A percentile compares a stretch with the other conserved stretches of the same genome.
These are phyloP conservation scores for Xanthoconium stramineum DNA, from an alignment of 768 basidiomycete genomes.

Conservation along the genomic window DNA sequence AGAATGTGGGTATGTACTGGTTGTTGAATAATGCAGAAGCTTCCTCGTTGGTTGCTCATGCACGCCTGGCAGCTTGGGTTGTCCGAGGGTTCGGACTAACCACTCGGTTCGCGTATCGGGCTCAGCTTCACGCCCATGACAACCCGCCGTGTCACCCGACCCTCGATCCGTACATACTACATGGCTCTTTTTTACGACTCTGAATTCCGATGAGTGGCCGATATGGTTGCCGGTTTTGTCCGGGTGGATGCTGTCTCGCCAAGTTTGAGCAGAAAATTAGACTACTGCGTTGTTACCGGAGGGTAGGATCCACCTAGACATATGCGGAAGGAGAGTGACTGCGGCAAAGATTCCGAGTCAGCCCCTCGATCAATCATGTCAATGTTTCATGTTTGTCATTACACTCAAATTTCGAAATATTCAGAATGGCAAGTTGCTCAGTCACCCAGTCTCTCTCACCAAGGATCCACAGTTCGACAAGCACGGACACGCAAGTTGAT, in stretches of 20 bases:
- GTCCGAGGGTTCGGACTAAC: too few species aligned
- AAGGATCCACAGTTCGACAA: slow-evolving; percentile 1
- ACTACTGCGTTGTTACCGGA: slow-evolving; percentile 36
- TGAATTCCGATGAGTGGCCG: slow-evolving; percentile 2
- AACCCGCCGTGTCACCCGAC: not conserved
- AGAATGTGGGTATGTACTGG: too few species aligned
- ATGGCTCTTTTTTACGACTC: too few species aligned
- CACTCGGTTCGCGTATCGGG: too few species aligned
- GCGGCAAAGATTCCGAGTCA: slow-evolving; percentile 25
- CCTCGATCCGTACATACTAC: too few species aligned
- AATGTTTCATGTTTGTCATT: slow-evolving; percentile 43
- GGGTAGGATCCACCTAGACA: slow-evolving; percentile 36
- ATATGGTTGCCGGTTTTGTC: slow-evolving; percentile 2
- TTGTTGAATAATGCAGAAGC: too few species aligned
- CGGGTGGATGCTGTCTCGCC: slow-evolving; percentile 1
- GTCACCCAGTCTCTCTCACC: not conserved
- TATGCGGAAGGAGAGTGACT: slow-evolving; percentile 28
- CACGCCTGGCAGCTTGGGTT: too few species aligned
- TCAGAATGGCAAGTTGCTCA: slow-evolving; percentile 4
- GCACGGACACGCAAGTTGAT: not conserved
- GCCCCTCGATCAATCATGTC: slow-evolving; percentile 41
- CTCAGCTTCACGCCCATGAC: too few species aligned
- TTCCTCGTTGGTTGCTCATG: too few species aligned
- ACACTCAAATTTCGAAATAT: slow-evolving; percentile 12
- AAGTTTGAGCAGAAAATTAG: slow-evolving; percentile 21